Conservation (phyloP, 1,139 yeast genomes). For the Candida albicans region DNA sequence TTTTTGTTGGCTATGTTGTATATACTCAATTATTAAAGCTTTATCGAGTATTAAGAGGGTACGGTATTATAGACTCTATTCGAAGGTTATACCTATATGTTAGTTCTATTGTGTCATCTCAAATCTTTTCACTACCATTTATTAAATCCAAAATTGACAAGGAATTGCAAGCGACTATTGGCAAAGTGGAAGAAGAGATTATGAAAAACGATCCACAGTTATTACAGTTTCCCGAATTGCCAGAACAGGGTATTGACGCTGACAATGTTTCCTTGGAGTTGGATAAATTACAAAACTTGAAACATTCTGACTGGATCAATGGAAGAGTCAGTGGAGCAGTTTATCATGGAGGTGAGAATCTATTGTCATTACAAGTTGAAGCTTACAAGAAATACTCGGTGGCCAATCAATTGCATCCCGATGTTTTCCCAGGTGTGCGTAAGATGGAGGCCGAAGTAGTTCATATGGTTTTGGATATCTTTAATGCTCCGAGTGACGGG, state of each 20-base stretch:
- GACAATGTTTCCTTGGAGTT: constrained; percentile 48
- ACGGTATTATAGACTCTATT: constrained; percentile 38
- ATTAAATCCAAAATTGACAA: constrained; percentile 55
- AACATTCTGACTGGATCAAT: constrained; percentile 75
- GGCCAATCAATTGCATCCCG: constrained; percentile 95
- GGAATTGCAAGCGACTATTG: constrained; percentile 53
- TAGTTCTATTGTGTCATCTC: constrained; percentile 21
- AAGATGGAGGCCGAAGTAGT: constrained; percentile 97
- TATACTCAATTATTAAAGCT: constrained; percentile 13
- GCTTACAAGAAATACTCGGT: constrained; percentile 79
- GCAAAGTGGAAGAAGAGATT: constrained; percentile 52
- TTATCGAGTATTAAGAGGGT: constrained; percentile 27
- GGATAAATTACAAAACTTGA: constrained; percentile 46
- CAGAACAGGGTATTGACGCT: constrained; percentile 55
- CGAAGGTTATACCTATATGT: constrained; percentile 11
- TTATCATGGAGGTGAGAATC: constrained; percentile 85
- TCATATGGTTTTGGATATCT: constrained; percentile 79
- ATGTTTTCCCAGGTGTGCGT: constrained; percentile 93
- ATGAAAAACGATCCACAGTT: constrained; percentile 52
- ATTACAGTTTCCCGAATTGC: constrained; percentile 52
- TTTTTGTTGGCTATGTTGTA: constrained; percentile 22
- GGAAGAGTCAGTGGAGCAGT: constrained; percentile 96
- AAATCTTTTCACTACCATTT: constrained; percentile 53
- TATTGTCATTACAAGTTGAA: constrained; percentile 68
- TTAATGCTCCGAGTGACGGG: constrained; percentile 69